Evolutionary conservation across 768 basidiomycete species (phyloP), one percentile per base, ranked within the genome.

Genomic region (Lentinula detonsa): DNA sequence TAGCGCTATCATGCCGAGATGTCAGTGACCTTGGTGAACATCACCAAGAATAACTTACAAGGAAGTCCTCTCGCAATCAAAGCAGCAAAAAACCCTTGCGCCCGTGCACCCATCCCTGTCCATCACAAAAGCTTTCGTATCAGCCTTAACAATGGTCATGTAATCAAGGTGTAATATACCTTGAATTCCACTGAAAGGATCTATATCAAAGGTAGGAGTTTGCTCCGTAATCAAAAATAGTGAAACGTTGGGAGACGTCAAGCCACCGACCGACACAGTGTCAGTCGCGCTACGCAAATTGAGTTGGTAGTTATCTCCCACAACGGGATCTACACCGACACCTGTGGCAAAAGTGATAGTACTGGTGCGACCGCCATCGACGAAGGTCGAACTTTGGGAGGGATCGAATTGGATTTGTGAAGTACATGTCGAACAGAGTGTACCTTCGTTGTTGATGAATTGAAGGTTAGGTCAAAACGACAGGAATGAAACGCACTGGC

Each of bases 181-280:
- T 69, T 81, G 79, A 57, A 84, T 84, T 3, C 82, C 83, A 62
- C 78, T 79, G 76, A 82, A 84, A 6, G 81, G 82, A 69, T 85
- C 79, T 16, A 80, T 76, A 53, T 75, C 70, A 69, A 85, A 85
- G 35, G 75, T 73, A 1, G 76, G 70, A 0, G 83, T 85, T 69
- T 85, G 81, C 62, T 80, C 69, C 5, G 80, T 81, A 69, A 84
- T 82, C 33, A 82, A 75, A 68, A 79, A 82, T 16, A 85, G 70
- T 45, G 66, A 71, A 48, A 78, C 73, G 43, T 68, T 66, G 5
- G 70, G 65, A 4, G 75, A 76, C 6, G 67, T 67, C 16, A 83
- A 70, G 9, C 77, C 78, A 5, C 80, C 82, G 45, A 85, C 74
- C 13, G 76, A 68, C 6, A 85, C 80, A 5, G 80, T 80, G 62